These are phyloP conservation scores for Saturnispora galanensis DNA, from an alignment of 805 yeast genomes.

Conservation along the genomic window DNA sequence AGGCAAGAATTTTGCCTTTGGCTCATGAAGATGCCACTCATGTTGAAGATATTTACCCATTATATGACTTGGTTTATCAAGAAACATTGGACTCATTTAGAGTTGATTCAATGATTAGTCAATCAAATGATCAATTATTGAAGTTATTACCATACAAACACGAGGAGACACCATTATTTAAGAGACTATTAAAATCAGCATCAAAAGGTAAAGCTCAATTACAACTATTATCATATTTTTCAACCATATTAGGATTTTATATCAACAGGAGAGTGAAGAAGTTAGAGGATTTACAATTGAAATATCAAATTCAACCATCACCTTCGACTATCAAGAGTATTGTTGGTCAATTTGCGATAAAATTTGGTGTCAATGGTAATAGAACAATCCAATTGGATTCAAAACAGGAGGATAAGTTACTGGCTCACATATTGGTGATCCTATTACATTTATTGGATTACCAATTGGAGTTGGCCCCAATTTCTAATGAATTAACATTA, in stretches of 20 bases:
- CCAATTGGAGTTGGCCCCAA: conserved; percentile 63
- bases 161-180: conserved; percentile 2
- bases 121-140: conserved; percentile 36
- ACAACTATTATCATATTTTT: conserved; percentile 69
- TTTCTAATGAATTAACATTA: conserved; percentile 75
- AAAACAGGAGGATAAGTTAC: conserved; percentile 72
- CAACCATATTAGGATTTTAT: conserved; percentile 73
- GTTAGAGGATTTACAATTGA: conserved; percentile 47
- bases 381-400: conserved; percentile 80
- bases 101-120: conserved; percentile 44
- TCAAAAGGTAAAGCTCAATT: conserved; percentile 41
- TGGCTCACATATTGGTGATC: conserved; percentile 67
- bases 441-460: conserved; percentile 70
- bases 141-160: conserved; percentile 53
- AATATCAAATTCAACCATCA: conserved; percentile 67
- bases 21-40: conserved; percentile 70
- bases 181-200: conserved; percentile 19
- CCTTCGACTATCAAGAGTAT: conserved; percentile 63
- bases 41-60: conserved; percentile 75
- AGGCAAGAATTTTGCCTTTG: conserved; percentile 76
- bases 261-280: conserved; percentile 57
- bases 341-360: conserved; percentile 59
- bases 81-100: conserved; percentile 56
- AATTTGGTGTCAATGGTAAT: conserved; percentile 11
- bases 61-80: conserved; percentile 58